Conservation (phyloP, 352 stramenopile genomes). For the Globisporangium cylindrosporum region DNA sequence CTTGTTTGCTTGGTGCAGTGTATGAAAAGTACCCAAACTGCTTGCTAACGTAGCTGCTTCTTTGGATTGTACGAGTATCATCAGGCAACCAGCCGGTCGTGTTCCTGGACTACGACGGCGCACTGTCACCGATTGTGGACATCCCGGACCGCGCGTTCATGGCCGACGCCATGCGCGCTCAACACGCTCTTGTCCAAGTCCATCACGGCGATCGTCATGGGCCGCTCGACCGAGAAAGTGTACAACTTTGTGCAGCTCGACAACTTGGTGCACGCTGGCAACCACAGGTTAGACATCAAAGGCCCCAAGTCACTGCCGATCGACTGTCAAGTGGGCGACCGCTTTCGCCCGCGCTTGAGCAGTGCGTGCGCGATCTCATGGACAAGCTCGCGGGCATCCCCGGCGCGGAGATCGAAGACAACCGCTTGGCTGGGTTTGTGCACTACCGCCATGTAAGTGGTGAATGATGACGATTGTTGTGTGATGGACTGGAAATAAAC, state of each 20-base stretch:
- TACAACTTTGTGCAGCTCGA: neutral
- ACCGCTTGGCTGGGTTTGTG: slow-evolving; percentile 68
- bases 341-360: slow-evolving; percentile 51
- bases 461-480: neutral
- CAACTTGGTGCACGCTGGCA: neutral
- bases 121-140: neutral
- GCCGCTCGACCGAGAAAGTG: neutral
- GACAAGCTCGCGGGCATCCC: slow-evolving; percentile 39
- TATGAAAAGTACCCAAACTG: neutral
- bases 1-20: neutral
- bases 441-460: slow-evolving; percentile 69
- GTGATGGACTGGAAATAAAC: neutral
- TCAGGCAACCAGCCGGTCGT: neutral
- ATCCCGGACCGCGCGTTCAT: neutral
- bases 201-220: neutral
- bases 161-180: neutral
- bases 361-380: slow-evolving; percentile 34
- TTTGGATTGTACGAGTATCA: neutral
- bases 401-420: slow-evolving; percentile 74
- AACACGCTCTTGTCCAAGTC: neutral
- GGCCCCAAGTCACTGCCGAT: slow-evolving; percentile 25
- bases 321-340: slow-evolving; percentile 52
- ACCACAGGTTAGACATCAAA: neutral
- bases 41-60: neutral
- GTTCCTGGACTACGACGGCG: neutral